Evolutionary conservation across 257 asterid species (phyloP).

Genomic region (Buddleja alternifolia): DNA sequence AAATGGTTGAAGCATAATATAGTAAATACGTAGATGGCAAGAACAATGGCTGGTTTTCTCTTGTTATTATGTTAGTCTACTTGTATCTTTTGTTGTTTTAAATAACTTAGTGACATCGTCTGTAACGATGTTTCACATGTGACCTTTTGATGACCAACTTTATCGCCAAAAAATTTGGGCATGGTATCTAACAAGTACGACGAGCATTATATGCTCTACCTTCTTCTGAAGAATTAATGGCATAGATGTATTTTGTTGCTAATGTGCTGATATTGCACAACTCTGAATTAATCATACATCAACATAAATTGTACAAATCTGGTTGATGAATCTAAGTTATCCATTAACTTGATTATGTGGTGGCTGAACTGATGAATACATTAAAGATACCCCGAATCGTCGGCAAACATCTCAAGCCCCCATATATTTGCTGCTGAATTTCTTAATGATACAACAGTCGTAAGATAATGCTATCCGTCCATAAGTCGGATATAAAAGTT

Average conservation of each 20-base stretch:
- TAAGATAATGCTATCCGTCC: not conserved
- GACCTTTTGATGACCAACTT: not conserved
- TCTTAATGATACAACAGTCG: not conserved
- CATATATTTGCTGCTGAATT: not conserved
- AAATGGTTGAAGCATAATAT: not conserved
- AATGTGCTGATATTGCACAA: not conserved
- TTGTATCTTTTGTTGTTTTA: not conserved
- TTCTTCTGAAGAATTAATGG: not conserved
- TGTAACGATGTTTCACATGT: not conserved
- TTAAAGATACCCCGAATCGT: not conserved
- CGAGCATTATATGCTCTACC: not conserved
- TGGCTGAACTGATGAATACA: not conserved
- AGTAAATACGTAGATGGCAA: not conserved
- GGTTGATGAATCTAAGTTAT: not conserved
- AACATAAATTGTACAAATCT: not conserved
- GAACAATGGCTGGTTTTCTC: not conserved
- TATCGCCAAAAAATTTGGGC: not conserved
- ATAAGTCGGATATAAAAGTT: conserved; percentile 1
- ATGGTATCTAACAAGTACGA: not conserved
- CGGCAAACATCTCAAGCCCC: not conserved
- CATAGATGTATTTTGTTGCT: not conserved
- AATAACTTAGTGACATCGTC: not conserved
- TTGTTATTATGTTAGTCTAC: not conserved
- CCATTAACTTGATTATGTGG: not conserved
- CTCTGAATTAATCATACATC: not conserved